These are phyloP conservation scores for Verticillium zaregamsianum DNA, from an alignment of 2,329 filamentous ascomycete species.

Conservation along the genomic window DNA sequence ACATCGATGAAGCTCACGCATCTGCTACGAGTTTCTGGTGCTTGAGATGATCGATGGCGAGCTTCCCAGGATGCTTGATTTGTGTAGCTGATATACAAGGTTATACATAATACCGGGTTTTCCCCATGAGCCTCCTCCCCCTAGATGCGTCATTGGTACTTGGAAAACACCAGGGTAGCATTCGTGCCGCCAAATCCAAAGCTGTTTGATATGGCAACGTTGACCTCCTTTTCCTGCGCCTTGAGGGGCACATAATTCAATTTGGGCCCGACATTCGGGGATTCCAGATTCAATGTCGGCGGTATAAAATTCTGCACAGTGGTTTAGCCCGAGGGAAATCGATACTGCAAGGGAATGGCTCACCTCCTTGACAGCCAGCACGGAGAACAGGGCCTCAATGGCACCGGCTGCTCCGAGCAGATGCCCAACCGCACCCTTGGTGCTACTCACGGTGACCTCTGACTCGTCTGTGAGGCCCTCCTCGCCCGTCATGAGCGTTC, in stretches of 20 bases:
- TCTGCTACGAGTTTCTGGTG: no score
- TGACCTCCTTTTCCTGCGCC: constrained; percentile 66
- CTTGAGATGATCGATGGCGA: no score
- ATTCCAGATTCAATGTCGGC: constrained; percentile 78
- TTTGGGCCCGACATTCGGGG: constrained; percentile 60
- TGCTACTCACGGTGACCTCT: constrained; percentile 81
- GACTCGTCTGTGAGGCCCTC: constrained; percentile 58
- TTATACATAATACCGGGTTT: not conserved
- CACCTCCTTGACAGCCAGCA: constrained; percentile 76
- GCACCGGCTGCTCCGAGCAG: constrained; percentile 87
- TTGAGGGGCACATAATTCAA: constrained; percentile 81
- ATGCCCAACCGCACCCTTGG: constrained; percentile 90
- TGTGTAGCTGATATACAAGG: not conserved
- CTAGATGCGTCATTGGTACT: not conserved
- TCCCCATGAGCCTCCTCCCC: not conserved
- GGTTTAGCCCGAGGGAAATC: not conserved
- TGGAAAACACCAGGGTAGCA: constrained; percentile 75
- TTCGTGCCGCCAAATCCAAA: constrained; percentile 98
- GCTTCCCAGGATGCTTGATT: not conserved
- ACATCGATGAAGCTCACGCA: not conserved
- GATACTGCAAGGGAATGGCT: constrained; percentile 22
- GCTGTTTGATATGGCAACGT: constrained; percentile 84
- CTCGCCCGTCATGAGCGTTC: constrained; percentile 68
- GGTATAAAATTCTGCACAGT: constrained; percentile 65
- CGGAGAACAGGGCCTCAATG: constrained; percentile 80